Evolutionary conservation across 768 basidiomycete species (phyloP).

Genomic region (Dacryopinax primogenitus): DNA sequence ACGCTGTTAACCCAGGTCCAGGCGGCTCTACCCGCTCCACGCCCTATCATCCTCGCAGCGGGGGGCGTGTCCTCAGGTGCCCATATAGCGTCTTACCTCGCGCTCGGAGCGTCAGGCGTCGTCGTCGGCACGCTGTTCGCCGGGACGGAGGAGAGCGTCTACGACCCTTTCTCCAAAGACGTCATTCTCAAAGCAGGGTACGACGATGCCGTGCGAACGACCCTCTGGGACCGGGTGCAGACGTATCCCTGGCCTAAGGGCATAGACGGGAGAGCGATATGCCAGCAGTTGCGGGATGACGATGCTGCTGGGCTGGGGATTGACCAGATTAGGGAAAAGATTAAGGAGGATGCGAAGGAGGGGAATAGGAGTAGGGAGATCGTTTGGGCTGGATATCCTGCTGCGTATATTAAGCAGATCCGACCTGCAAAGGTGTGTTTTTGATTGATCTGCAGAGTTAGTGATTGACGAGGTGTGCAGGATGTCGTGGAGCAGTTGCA

Average conservation of each 20-base stretch:
- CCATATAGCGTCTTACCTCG: conserved; percentile 52
- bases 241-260: conserved; percentile 19
- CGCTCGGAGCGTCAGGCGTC: conserved; percentile 53
- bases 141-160: conserved; percentile 49
- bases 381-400: conserved; percentile 57
- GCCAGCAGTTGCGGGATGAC: conserved; percentile 46
- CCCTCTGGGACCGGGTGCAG: conserved; percentile 43
- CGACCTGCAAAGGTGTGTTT: conserved; percentile 20
- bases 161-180: conserved; percentile 41
- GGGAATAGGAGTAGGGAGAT: conserved; percentile 41
- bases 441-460: not conserved
- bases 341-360: conserved; percentile 34
- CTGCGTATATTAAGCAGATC: conserved; percentile 42
- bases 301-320: conserved; percentile 38
- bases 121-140: conserved; percentile 67
- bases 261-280: conserved; percentile 48
- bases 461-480: not conserved
- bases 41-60: conserved; percentile 52
- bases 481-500: conserved; percentile 13
- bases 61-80: conserved; percentile 56
- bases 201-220: conserved; percentile 38
- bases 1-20: conserved; percentile 47
- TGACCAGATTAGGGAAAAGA: conserved; percentile 33
- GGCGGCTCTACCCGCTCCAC: conserved; percentile 29
- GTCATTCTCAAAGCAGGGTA: conserved; percentile 33